phyloP scores from a whole-genome alignment of 1,284 basidiomycete species.

The Boletus sp. region DNA sequence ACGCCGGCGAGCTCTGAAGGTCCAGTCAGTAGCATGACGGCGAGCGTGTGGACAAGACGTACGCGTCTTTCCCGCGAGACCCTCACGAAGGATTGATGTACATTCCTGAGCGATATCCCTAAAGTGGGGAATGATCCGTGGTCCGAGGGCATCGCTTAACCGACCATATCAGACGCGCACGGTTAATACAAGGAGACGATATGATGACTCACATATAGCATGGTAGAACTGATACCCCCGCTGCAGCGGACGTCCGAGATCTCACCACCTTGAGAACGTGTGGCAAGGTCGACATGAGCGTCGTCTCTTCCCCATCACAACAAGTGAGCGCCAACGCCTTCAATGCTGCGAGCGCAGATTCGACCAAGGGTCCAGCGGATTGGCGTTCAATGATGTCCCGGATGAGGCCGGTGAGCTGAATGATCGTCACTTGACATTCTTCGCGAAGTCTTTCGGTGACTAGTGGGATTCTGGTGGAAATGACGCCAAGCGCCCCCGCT shows the following conservation, averaged over 20 bases:
- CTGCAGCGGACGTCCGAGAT: slow-evolving; percentile 34
- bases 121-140: slow-evolving; percentile 81
- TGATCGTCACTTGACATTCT: slow-evolving; percentile 46
- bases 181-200: slow-evolving; percentile 1
- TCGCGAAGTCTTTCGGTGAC: slow-evolving; percentile 59
- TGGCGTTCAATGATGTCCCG: slow-evolving; percentile 45
- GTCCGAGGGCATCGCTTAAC: slow-evolving; percentile 69
- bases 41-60: neutral
- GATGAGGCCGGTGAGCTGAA: slow-evolving; percentile 49
- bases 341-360: slow-evolving; percentile 56
- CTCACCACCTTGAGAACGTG: slow-evolving; percentile 48
- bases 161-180: slow-evolving; percentile 7
- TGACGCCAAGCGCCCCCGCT: slow-evolving; percentile 58
- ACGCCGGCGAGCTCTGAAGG: slow-evolving; percentile 22
- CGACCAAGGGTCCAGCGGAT: slow-evolving; percentile 38
- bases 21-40: slow-evolving; percentile 1
- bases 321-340: slow-evolving; percentile 55
- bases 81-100: slow-evolving; percentile 46
- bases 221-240: slow-evolving; percentile 53
- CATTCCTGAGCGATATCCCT: slow-evolving; percentile 65
- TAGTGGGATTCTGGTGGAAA: slow-evolving; percentile 61
- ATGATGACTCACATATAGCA: slow-evolving; percentile 52
- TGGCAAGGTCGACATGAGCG: slow-evolving; percentile 58
- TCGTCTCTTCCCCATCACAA: slow-evolving; percentile 60
- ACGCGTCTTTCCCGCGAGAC: slow-evolving; percentile 35